Base-by-base conservation (phyloP, 129 eudicot species). In the Artemisia argyi region DNA sequence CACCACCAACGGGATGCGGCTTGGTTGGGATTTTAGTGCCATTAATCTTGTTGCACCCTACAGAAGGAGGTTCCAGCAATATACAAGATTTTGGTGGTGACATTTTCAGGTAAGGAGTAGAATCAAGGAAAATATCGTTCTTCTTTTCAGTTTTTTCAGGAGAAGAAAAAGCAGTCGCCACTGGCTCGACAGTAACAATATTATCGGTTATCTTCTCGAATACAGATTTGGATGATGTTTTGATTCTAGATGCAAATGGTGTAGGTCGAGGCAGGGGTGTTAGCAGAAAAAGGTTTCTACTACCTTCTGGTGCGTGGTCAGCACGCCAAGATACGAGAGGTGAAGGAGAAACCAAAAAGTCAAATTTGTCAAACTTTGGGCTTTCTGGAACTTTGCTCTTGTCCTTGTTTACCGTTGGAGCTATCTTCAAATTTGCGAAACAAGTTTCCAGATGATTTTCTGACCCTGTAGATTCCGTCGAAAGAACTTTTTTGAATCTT, bases 251-350 rank as follows among this genome's bases (percentile, higher is more conserved):
- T 28, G 82, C 59, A 56, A 84, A 61, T 26, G 87, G 59, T 76
- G 80, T 86, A 17, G 82, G 79, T 67, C 73, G 76, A 76, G 90
- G 96, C 66, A 94, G 69, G 73, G 98, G 98, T 2, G 96, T 94
- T 66, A 94, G 89, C 76, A 90, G 57, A 79, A 90, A 94, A 30
- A 94, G 82, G 78, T 85, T 96, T 80, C 84, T 79, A 61, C 98
- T 88, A 48, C 80, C 84, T 39, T 87, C 96, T 28, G 69, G 71
- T 32, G 81, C 67, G 71, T 84, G 74, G 64, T 76, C 92, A 61
- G 87, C 92, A 71, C 89, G 90, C 98, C 98, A 94, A 30, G 97
- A 90, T 61, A 94, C 98, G 1, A 94, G 96, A 35, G 98, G 98
- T 56, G 98, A 94, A 48, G 98, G 97, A 48, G 98, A 94, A 39